Evolutionary conservation across 2,329 filamentous ascomycete species (phyloP), one percentile per base, ranked within the genome.

Genomic region (Monosporascus sp.): DNA sequence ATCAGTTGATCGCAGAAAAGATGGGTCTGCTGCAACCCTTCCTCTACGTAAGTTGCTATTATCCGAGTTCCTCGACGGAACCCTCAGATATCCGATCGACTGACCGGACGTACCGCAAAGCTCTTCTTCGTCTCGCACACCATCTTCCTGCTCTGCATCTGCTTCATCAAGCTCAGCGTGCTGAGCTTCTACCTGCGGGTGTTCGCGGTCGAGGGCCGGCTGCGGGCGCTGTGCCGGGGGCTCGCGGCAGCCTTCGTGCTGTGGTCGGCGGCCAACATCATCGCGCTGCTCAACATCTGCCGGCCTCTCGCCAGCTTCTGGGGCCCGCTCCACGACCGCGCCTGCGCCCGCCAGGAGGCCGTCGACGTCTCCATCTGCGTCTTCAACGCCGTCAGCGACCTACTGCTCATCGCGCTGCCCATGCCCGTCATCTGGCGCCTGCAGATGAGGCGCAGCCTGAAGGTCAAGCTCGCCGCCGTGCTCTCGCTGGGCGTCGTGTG

Each of bases 391-490:
- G 57, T 70, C 6, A 74, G 73, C 14, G 76, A 81, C 53, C 51
- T 77, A 15, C 55, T 76, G 51, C 73, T 81, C 41, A 62, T 80
- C 41, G 36, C 69, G 18, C 60, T 81, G 44, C 77, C 78, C 1
- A 70, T 81, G 53, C 69, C 72, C 24, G 74, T 74, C 20, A 69
- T 80, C 15, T 74, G 74, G 67, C 58, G 65, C 18, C 71, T 77
- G 45, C 73, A 77, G 49, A 65, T 79, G 50, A 69, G 69, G 3
- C 56, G 61, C 5, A 61, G 62, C 11, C 70, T 74, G 45, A 78
- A 75, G 58, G 62, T 70, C 24, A 70, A 68, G 3, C 56, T 78
- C 36, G 72, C 73, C 53, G 53, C 68, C 31, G 66, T 77, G 7
- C 76, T 78, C 58, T 61, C 68, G 1, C 62, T 77, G 11, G 75